These are phyloP conservation scores for Penicillium robsamsonii DNA, from an alignment of 495 filamentous ascomycete genomes.

Conservation along the genomic window DNA sequence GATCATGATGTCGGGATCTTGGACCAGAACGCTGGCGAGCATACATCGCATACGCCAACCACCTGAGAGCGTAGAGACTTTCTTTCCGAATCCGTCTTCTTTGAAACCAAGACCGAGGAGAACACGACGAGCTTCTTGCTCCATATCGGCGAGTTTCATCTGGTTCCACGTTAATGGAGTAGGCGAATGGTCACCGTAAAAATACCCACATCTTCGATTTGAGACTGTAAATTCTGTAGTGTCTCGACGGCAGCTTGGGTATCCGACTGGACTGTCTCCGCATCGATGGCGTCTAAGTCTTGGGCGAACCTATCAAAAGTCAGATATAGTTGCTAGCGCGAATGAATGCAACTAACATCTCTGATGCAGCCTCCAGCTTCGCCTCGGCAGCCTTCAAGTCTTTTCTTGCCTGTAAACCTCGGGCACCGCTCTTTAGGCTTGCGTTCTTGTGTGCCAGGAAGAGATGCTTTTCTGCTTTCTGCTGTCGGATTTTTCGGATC, in stretches of 20 bases:
- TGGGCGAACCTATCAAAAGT: slow-evolving; percentile 48
- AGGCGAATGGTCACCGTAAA: no score
- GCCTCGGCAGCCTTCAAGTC: slow-evolving; percentile 63
- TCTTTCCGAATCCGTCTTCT: slow-evolving; percentile 52
- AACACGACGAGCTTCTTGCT: slow-evolving; percentile 61
- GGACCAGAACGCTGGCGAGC: slow-evolving; percentile 64
- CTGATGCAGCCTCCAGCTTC: slow-evolving; percentile 53
- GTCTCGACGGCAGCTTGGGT: slow-evolving; percentile 61
- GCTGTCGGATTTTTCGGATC: slow-evolving; percentile 57
- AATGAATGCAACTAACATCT: slow-evolving; percentile 39
- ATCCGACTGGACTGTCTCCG: slow-evolving; percentile 54
- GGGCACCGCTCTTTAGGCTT: slow-evolving; percentile 65
- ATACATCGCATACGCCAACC: slow-evolving; percentile 76
- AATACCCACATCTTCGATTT: slow-evolving; percentile 45
- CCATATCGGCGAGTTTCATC: slow-evolving; percentile 46
- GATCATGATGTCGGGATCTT: slow-evolving; percentile 73
- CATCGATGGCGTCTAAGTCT: slow-evolving; percentile 51
- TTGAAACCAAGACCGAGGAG: slow-evolving; percentile 72
- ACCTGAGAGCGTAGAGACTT: slow-evolving; percentile 66
- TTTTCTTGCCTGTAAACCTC: slow-evolving; percentile 71
- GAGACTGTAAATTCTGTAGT: slow-evolving; percentile 60
- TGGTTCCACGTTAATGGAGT: slow-evolving; percentile 17
- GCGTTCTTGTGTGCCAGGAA: slow-evolving; percentile 71
- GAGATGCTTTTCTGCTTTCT: slow-evolving; percentile 57
- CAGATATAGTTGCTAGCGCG: background rate